Percentiles rank a stretch among this genome's conserved stretches.
These are phyloP conservation scores for Effrenium voratum DNA, from an alignment of 73 alveolate species.

Conservation along the genomic window DNA sequence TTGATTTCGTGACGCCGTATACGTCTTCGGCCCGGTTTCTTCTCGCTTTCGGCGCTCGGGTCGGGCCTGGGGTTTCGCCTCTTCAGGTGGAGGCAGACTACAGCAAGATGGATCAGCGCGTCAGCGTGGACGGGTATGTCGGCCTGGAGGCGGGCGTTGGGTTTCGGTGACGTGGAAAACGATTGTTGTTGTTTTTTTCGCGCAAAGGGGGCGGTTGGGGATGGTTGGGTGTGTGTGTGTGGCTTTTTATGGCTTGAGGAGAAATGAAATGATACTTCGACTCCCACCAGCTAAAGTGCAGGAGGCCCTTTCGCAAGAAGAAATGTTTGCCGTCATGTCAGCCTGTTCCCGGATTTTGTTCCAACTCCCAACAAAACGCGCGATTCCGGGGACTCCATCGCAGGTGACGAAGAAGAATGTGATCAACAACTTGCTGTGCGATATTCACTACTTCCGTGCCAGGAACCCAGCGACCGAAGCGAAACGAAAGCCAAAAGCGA, in stretches of 20 bases:
- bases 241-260: no score
- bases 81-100: constrained; percentile 72
- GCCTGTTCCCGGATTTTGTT: background rate
- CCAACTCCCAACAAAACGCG: background rate
- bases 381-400: background rate
- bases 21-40: background rate
- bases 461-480: no score
- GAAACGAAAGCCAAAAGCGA: no score
- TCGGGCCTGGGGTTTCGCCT: background rate
- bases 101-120: constrained; percentile 81
- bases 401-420: constrained; percentile 59
- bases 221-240: no score
- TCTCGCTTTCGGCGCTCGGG: background rate
- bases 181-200: no score
- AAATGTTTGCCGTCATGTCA: no score
- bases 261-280: no score
- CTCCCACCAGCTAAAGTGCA: background rate
- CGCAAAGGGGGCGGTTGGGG: no score
- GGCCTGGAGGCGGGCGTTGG: constrained; percentile 13
- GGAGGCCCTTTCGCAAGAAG: background rate
- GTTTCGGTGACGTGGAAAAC: background rate
- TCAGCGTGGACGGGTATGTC: constrained; percentile 45
- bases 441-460: constrained; percentile 54
- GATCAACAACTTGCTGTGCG: constrained; percentile 63
- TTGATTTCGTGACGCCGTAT: no score